These are phyloP conservation scores for Trichoderma cornu-damae DNA, from an alignment of 2,329 filamentous ascomycete species.

Conservation along the genomic window DNA sequence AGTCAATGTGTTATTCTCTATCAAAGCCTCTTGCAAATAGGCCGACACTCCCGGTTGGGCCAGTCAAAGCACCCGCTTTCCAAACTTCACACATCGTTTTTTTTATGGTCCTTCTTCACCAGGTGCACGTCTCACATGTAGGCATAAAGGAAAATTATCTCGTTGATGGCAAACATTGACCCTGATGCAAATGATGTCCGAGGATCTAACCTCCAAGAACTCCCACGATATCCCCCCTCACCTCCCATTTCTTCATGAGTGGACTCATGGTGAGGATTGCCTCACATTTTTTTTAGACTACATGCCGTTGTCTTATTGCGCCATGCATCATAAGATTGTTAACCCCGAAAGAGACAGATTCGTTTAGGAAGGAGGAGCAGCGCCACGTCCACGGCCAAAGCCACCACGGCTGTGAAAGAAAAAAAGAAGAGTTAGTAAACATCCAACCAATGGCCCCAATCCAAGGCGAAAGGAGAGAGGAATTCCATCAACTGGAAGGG, in stretches of 20 bases:
- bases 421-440: slow-evolving; percentile 30
- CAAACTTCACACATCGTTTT: slow-evolving; percentile 5
- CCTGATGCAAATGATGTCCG: slow-evolving; percentile 46
- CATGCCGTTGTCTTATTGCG: slow-evolving; percentile 39
- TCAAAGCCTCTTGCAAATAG: slow-evolving; percentile 1
- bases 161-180: slow-evolving; percentile 38
- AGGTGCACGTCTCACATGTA: slow-evolving; percentile 25
- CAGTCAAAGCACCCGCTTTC: neutral
- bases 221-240: slow-evolving; percentile 41
- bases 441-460: neutral
- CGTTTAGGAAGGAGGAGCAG: slow-evolving; percentile 63
- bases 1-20: slow-evolving; percentile 4
- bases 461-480: neutral
- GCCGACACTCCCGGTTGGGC: neutral
- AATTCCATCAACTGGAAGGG: no score
- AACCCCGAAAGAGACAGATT: slow-evolving; percentile 38
- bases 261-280: slow-evolving; percentile 38
- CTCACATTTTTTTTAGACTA: slow-evolving; percentile 43
- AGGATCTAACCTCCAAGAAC: slow-evolving; percentile 45
- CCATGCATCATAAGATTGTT: slow-evolving; percentile 42
- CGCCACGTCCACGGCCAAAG: slow-evolving; percentile 82
- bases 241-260: slow-evolving; percentile 38
- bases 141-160: slow-evolving; percentile 29
- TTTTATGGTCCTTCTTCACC: slow-evolving; percentile 12
- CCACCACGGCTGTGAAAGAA: slow-evolving; percentile 64